Base-by-base conservation (phyloP, 2,329 filamentous ascomycete genomes). In the Monilinia fructicola region DNA sequence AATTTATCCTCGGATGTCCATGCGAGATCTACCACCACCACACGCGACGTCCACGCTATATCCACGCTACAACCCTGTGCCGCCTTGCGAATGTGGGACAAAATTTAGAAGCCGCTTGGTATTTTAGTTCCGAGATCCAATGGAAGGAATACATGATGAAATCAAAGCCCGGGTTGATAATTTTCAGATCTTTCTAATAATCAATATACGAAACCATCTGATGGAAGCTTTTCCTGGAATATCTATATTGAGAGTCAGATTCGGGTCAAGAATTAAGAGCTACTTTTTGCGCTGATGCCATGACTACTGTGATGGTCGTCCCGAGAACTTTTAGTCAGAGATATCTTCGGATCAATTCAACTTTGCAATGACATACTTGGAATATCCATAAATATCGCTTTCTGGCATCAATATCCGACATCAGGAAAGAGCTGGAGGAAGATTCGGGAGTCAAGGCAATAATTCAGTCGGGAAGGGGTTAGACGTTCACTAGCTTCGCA, bases 81-180 rank as follows among this genome's bases (percentile, higher is more conserved):
- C 28, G 28, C 12, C 4, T 21, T 21, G 7, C 21, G 10, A 26
- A 48, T 42, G 28, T 31, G 31, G 42, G 11, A 6, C 42, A 46
- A 60, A 46, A 11, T 38, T 5, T 14, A 23, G 6, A 35, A 50
- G 28, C 28, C 56, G 21, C 28, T 60, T 21, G 12, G 16, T 28
- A 16, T 58, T 46, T 26, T 18, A 42, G n/a, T 23, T 35, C 28
- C 10, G 26, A 60, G 18, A n/a, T 9, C 21, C 28, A 58, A 58
- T 58, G 40, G 23, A 38, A 60, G 58, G 21, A 60, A 50, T 38
- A 60, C 9, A 60, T 44, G 44, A 60, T 28, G n/a, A 4, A n/a
- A 23, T 12, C 4, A 12, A 38, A 38, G 28, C 28, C 44, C 28
- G 28, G 48, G 56, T 60, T 14, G 48, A 48, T 16, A 23, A 18